These are phyloP conservation scores for Raddia guianensis DNA, from an alignment of 176 grass and related monocot species.

Conservation along the genomic window DNA sequence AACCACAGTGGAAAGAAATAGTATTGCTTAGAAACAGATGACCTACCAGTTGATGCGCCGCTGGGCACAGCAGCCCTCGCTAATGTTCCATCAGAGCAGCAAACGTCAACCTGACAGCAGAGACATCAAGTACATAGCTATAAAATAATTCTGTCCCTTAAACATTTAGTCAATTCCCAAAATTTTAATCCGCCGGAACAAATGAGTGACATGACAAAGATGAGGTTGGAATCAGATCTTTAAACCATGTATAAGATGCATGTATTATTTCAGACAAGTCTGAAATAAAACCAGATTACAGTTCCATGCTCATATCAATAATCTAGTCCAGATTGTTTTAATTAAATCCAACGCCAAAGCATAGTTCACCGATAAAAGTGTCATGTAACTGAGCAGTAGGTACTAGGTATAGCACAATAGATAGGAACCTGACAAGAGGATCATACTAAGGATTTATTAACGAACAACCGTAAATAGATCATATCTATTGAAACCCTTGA, in stretches of 20 bases:
- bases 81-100: conserved; percentile 66
- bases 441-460: background rate
- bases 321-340: background rate
- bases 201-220: background rate
- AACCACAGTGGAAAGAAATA: background rate
- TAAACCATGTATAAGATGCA: background rate
- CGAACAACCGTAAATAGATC: background rate
- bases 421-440: background rate
- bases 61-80: conserved; percentile 87
- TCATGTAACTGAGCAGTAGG: background rate
- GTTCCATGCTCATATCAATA: background rate
- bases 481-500: background rate
- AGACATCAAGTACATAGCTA: background rate
- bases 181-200: background rate
- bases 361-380: background rate
- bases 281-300: background rate
- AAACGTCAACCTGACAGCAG: conserved; percentile 64
- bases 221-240: background rate
- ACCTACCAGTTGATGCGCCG: conserved; percentile 86
- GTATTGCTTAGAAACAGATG: background rate
- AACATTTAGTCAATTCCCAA: background rate
- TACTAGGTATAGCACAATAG: background rate
- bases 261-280: background rate
- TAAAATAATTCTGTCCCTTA: background rate
- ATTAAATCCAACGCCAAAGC: background rate